phyloP scores from a whole-genome alignment of 2,329 filamentous ascomycete species.

The Ilyonectria robusta region DNA sequence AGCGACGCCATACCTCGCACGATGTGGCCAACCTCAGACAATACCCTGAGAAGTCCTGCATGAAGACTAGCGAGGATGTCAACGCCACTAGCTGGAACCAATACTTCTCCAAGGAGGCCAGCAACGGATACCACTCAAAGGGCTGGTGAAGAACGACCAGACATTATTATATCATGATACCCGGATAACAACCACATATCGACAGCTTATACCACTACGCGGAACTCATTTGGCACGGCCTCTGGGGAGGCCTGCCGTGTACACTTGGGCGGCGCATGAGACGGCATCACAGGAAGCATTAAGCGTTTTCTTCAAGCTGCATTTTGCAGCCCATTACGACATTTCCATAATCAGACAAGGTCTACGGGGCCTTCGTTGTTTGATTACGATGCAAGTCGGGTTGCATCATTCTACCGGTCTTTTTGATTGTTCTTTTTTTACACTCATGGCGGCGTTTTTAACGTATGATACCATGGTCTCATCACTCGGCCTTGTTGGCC shows the following conservation, averaged over 20 bases:
- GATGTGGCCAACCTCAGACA: constrained; percentile 91
- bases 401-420: constrained; percentile 25
- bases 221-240: constrained; percentile 36
- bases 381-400: constrained; percentile 23
- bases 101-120: constrained; percentile 85
- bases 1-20: constrained; percentile 90
- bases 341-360: constrained; percentile 24
- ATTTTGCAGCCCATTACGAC: constrained; percentile 37
- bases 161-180: constrained; percentile 23
- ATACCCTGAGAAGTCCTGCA: constrained; percentile 77
- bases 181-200: constrained; percentile 30
- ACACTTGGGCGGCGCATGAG: constrained; percentile 49
- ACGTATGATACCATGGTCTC: constrained; percentile 52
- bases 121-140: constrained; percentile 62
- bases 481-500: constrained; percentile 37
- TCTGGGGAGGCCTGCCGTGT: constrained; percentile 39
- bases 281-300: constrained; percentile 47
- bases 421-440: constrained; percentile 35
- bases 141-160: constrained; percentile 53
- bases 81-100: constrained; percentile 86
- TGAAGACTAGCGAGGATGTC: constrained; percentile 71
- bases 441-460: constrained; percentile 44
- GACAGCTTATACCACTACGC: constrained; percentile 39
- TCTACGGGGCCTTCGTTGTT: constrained; percentile 13
- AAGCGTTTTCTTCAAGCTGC: constrained; percentile 46